Percentiles rank a stretch among this genome's conserved stretches.
Evolutionary conservation across 2,329 filamentous ascomycete genomes (phyloP).

Genomic region (Apiospora arundinis): DNA sequence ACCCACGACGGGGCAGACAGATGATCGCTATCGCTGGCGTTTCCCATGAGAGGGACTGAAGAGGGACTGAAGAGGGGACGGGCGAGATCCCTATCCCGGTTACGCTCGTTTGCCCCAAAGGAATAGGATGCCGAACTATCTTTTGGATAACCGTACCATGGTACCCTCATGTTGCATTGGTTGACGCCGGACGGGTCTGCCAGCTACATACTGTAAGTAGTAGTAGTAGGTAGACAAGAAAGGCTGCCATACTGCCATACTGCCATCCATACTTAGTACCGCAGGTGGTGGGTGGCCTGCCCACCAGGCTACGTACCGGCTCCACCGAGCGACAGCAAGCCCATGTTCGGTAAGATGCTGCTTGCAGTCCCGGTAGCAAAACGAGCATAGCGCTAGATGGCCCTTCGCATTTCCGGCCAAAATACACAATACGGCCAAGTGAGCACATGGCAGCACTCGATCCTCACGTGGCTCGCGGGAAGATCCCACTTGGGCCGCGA

Average conservation of each 20-base stretch:
- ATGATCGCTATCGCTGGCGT: not conserved
- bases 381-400: conserved; percentile 9
- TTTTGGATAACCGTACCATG: not conserved
- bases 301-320: not conserved
- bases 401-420: not conserved
- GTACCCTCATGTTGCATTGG: not conserved
- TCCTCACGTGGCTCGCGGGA: conserved; percentile 20
- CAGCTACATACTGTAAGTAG: no score
- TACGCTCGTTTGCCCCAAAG: conserved; percentile 10
- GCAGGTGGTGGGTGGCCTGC: no score
- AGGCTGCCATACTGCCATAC: no score
- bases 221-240: no score
- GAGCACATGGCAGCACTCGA: conserved; percentile 20
- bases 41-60: not conserved
- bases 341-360: conserved; percentile 12
- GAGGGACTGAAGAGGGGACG: not conserved
- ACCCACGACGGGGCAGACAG: not conserved
- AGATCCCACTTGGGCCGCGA: conserved; percentile 18
- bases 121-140: conserved; percentile 13
- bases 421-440: conserved; percentile 1
- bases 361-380: conserved; percentile 19
- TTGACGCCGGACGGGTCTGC: no score
- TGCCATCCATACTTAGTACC: no score
- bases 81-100: conserved; percentile 14
- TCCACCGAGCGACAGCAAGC: conserved; percentile 10